These are phyloP conservation scores for Trichophyton verrucosum DNA, from an alignment of 2,329 filamentous ascomycete species.

Conservation along the genomic window DNA sequence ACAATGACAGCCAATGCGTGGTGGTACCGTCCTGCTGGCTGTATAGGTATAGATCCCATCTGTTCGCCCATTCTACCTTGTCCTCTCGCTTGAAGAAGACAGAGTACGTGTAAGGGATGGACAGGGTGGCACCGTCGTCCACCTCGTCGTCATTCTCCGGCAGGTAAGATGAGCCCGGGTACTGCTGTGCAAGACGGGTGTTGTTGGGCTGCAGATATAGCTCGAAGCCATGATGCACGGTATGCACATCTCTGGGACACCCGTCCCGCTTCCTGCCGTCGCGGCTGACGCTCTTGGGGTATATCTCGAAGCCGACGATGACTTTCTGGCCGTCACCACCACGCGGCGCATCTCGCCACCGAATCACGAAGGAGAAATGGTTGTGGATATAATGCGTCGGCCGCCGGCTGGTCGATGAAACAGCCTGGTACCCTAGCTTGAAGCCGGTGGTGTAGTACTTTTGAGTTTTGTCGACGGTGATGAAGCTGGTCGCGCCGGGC, in stretches of 20 bases:
- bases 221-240: constrained; percentile 51
- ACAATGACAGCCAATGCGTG: constrained; percentile 78
- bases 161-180: constrained; percentile 48
- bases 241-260: constrained; percentile 55
- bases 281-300: constrained; percentile 66
- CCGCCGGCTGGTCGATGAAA: constrained; percentile 46
- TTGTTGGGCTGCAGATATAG: constrained; percentile 54
- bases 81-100: constrained; percentile 80
- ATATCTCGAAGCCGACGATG: constrained; percentile 80
- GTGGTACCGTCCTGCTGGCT: constrained; percentile 71
- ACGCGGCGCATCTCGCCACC: constrained; percentile 60
- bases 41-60: constrained; percentile 84
- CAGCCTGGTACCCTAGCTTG: constrained; percentile 69
- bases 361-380: constrained; percentile 73
- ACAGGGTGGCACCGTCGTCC: constrained; percentile 53
- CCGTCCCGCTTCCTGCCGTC: constrained; percentile 50
- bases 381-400: constrained; percentile 69
- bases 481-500: constrained; percentile 76
- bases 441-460: constrained; percentile 88
- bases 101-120: constrained; percentile 76
- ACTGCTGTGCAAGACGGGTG: constrained; percentile 43
- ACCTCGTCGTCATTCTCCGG: constrained; percentile 45
- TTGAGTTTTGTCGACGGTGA: constrained; percentile 67
- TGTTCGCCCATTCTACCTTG: constrained; percentile 65
- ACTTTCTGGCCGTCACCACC: constrained; percentile 56